These are phyloP conservation scores for Trichophyton mentagrophytes DNA, from an alignment of 2,329 filamentous ascomycete genomes.

Conservation along the genomic window DNA sequence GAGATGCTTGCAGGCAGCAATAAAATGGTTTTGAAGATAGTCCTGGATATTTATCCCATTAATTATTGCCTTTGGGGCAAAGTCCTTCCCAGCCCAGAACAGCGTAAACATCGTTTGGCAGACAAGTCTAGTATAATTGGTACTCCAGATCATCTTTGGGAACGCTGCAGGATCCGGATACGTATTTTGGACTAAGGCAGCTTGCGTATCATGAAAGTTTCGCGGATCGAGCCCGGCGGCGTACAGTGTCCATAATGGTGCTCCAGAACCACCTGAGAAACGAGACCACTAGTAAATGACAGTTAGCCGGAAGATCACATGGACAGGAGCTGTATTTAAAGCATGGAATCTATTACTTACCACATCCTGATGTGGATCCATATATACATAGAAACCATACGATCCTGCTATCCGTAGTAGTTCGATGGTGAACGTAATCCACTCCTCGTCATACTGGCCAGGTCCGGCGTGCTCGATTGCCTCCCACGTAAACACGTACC, in stretches of 20 bases:
- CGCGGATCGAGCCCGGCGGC: slow-evolving; percentile 82
- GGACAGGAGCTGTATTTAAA: background rate
- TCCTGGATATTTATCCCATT: slow-evolving; percentile 94
- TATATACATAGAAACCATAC: slow-evolving; percentile 92
- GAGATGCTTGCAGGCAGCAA: slow-evolving; percentile 66
- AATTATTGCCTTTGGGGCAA: slow-evolving; percentile 91
- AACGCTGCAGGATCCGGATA: slow-evolving; percentile 74
- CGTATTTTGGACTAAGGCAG: slow-evolving; percentile 88
- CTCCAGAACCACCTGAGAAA: slow-evolving; percentile 85
- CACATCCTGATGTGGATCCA: slow-evolving; percentile 98
- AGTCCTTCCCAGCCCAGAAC: slow-evolving; percentile 82
- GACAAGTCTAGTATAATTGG: slow-evolving; percentile 81
- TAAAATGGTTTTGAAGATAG: slow-evolving; percentile 77
- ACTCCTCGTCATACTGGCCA: slow-evolving; percentile 84
- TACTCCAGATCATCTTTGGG: slow-evolving; percentile 99
- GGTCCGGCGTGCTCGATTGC: slow-evolving; percentile 91
- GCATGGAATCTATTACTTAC: slow-evolving; percentile 29
- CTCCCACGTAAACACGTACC: slow-evolving; percentile 98
- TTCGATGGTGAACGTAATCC: slow-evolving; percentile 80
- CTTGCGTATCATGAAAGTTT: slow-evolving; percentile 73
- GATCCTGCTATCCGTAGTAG: slow-evolving; percentile 70
- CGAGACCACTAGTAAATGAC: slow-evolving; percentile 64
- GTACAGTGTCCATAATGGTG: slow-evolving; percentile 95
- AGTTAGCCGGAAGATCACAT: background rate
- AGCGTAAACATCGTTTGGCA: slow-evolving; percentile 86